Conservation (phyloP, 495 filamentous ascomycete genomes). For the Neurospora terricola region DNA sequence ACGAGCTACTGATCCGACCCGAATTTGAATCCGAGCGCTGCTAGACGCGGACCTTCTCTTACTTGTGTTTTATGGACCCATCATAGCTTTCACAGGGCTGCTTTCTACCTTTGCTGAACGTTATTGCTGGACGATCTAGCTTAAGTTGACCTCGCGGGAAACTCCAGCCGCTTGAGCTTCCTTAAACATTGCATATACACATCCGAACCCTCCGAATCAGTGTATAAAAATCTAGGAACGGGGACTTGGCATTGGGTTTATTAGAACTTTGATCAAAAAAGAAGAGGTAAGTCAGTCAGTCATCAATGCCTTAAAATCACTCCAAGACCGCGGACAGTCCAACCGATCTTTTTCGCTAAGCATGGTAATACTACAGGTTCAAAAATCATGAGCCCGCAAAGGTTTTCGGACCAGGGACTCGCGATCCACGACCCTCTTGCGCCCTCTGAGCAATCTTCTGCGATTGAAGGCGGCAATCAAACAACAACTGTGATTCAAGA, state of each 20-base stretch:
- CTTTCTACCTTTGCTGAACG: not conserved
- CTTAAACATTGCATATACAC: not conserved
- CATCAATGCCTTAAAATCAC: not conserved
- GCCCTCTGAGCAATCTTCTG: not conserved
- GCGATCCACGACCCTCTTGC: not conserved
- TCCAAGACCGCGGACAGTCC: not conserved
- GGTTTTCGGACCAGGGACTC: not conserved
- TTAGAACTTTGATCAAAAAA: not conserved
- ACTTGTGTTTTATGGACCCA: not conserved
- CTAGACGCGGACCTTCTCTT: not conserved
- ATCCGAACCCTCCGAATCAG: not conserved
- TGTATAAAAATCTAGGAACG: not conserved
- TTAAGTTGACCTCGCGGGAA: not conserved
- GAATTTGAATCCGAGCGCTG: not conserved
- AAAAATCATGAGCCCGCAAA: not conserved
- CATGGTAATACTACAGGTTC: not conserved
- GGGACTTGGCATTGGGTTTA: not conserved
- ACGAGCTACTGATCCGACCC: not conserved
- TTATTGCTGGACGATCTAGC: not conserved
- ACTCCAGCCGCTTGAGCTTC: not conserved
- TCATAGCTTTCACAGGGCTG: not conserved
- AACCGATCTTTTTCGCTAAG: not conserved
- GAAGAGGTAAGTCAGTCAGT: not conserved
- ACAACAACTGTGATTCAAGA: conserved; percentile 20
- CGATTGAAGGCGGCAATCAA: not conserved